Evolutionary conservation across 1,284 basidiomycete genomes (phyloP), one percentile per base, ranked within the genome.

Genomic region (Ganoderma boninense): DNA sequence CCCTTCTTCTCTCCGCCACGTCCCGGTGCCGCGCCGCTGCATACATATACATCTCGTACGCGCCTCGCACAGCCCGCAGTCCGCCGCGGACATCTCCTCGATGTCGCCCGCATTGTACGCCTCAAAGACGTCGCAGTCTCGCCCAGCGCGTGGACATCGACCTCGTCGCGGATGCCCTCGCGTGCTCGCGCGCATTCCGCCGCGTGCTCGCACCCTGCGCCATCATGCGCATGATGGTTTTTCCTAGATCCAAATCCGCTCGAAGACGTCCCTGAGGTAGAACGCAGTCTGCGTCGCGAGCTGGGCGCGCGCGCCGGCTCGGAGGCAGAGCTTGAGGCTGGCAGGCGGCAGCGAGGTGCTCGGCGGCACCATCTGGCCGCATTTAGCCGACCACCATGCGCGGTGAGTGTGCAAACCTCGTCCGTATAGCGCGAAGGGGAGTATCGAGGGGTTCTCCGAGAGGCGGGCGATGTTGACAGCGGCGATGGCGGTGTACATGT

Each of bases 251-350:
- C 44, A 4, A 1, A 20, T 49, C 7, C 3, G 20, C n/a, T 6
- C n/a, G 46, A 49, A 49, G 13, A 23, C 46, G 46, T 7, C 20
- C 46, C n/a, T 49, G 46, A 23, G 20, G 20, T n/a, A 14, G 20
- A 14, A 14, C 11, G 52, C 52, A 23, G 4, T 54, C 46, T 49
- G 20, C 46, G 3, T 14, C 46, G 46, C 46, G 46, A 49, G 46
- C 6, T 49, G 20, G 13, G 6, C n/a, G 20, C 46, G 46, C 20
- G 46, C 46, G 7, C 62, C 23, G n/a, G n/a, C n/a, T n/a, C n/a
- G n/a, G 64, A 69, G 18, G 62, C 68, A 69, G 7, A 43, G 32
- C 59, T 59, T 46, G 29, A 69, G 68, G 52, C 67, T 65, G 8
- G 26, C 56, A 1, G n/a, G n/a, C n/a, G n/a, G 61, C 1, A 42